phyloP scores from a whole-genome alignment of 2,329 filamentous ascomycete species.

The Cercospora berteroae region DNA sequence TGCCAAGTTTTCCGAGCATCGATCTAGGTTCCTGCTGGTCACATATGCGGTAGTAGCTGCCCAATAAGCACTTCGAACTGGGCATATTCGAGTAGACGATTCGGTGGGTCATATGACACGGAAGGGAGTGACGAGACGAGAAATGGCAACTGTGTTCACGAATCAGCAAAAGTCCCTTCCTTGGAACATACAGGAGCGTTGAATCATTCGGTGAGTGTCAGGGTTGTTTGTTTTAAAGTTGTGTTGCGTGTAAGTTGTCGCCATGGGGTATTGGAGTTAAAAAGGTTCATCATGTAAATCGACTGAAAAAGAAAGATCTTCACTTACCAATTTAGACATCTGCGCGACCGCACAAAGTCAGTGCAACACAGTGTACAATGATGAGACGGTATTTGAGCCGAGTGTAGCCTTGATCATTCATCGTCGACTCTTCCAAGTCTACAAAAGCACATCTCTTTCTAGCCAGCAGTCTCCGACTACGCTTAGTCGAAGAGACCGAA shows the following conservation, averaged over 20 bases:
- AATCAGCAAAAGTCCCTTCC: not conserved
- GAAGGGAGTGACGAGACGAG: not conserved
- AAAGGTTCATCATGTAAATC: conserved; percentile 2
- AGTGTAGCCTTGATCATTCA: not conserved
- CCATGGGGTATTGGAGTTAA: not conserved
- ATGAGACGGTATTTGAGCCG: not conserved
- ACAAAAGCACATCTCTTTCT: conserved; percentile 3
- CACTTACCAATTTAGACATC: not conserved
- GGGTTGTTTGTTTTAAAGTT: not conserved
- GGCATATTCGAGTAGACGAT: not conserved
- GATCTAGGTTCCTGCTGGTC: too few relatives aligned
- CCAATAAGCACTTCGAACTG: not conserved
- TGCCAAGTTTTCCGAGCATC: too few relatives aligned
- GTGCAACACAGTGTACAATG: not conserved
- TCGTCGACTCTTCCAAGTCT: not conserved
- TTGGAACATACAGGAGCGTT: not conserved
- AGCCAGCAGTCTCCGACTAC: conserved; percentile 12
- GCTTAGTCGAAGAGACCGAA: conserved; percentile 57
- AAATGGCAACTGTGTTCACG: not conserved
- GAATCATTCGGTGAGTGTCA: not conserved
- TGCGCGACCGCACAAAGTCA: not conserved
- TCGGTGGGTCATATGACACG: not conserved
- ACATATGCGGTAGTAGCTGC: not conserved
- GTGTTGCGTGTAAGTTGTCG: not conserved
- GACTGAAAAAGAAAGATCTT: not conserved